Percentiles rank a stretch among this genome's conserved stretches.
Evolutionary conservation across 1,284 basidiomycete genomes (phyloP).

Genomic region (Pulchroboletus neoregius): DNA sequence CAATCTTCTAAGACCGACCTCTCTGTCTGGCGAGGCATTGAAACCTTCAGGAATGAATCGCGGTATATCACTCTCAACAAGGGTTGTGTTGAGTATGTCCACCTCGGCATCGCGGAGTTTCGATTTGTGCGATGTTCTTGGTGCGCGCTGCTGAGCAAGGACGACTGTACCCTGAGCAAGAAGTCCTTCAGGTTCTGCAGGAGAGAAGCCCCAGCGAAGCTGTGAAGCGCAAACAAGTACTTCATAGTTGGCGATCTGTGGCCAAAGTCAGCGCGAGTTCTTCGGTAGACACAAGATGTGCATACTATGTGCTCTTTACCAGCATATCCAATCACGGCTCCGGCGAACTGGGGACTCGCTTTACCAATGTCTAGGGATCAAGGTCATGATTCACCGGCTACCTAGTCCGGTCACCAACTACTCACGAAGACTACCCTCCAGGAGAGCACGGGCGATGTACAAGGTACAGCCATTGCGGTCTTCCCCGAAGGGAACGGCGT

Average conservation of each 20-base stretch:
- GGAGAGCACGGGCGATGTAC: constrained; percentile 33
- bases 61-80: constrained; percentile 27
- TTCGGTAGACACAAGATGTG: not conserved
- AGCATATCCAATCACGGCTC: constrained; percentile 29
- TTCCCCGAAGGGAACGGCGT: constrained; percentile 33
- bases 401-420: not conserved
- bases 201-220: constrained; percentile 31
- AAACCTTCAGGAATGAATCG: constrained; percentile 24
- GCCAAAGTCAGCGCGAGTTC: not conserved
- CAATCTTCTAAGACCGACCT: constrained; percentile 21
- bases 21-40: constrained; percentile 11
- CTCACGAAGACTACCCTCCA: constrained; percentile 31
- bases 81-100: constrained; percentile 28
- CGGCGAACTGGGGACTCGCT: constrained; percentile 24
- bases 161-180: constrained; percentile 32
- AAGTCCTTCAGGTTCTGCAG: constrained; percentile 6
- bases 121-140: not conserved
- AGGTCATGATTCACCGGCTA: not conserved
- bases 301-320: constrained; percentile 31
- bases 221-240: constrained; percentile 35
- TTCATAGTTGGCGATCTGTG: constrained; percentile 29
- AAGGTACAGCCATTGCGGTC: constrained; percentile 29
- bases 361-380: constrained; percentile 28
- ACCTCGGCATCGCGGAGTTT: constrained; percentile 7
- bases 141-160: constrained; percentile 28